Evolutionary conservation across 768 basidiomycete genomes (phyloP).

Genomic region (Mycena polygramma): DNA sequence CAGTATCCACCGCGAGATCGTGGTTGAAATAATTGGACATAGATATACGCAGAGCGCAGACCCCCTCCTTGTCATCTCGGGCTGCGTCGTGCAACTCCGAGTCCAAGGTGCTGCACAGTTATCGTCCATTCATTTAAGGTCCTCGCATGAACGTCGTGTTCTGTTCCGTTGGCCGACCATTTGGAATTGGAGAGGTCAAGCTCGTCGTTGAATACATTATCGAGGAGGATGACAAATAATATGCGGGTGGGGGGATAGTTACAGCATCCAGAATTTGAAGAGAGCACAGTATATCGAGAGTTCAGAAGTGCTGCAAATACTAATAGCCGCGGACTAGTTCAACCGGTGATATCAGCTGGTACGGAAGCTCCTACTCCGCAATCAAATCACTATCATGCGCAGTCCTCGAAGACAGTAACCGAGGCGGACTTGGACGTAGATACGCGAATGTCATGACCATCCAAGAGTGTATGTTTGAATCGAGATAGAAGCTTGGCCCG

Average conservation of each 20-base stretch:
- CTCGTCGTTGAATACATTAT: neutral
- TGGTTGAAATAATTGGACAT: too few species aligned
- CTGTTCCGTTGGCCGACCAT: too few species aligned
- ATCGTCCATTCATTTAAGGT: neutral
- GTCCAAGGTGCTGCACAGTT: neutral
- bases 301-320: neutral
- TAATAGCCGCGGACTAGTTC: neutral
- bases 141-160: neutral
- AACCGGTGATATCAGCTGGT: neutral
- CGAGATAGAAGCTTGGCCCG: neutral
- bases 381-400: neutral
- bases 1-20: too few species aligned
- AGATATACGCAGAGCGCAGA: too few species aligned
- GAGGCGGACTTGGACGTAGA: neutral
- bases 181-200: neutral
- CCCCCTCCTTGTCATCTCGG: too few species aligned
- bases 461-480: neutral
- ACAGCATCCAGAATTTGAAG: neutral
- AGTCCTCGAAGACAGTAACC: neutral
- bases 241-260: neutral
- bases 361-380: neutral
- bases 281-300: slow-evolving; percentile 5
- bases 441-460: neutral
- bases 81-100: neutral
- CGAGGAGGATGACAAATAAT: neutral